Evolutionary conservation across 2,329 filamentous ascomycete genomes (phyloP).

Genomic region (Nemania serpens): DNA sequence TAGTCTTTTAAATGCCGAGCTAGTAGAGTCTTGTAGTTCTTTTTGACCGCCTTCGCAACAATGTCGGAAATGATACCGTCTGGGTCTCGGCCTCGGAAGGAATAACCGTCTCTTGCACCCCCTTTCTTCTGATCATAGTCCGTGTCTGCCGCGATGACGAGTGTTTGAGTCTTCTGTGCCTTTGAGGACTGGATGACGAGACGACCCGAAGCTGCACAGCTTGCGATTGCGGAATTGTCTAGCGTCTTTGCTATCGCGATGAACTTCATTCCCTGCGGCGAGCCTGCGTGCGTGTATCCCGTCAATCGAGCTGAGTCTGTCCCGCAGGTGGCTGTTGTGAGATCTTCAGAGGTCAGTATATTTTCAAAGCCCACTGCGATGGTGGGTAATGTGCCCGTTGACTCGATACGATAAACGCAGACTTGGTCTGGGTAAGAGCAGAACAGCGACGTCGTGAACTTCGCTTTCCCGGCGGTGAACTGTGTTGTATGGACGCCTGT

Average conservation of each 20-base stretch:
- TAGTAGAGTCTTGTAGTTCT: conserved; percentile 41
- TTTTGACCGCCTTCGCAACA: conserved; percentile 42
- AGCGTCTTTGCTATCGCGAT: conserved; percentile 13
- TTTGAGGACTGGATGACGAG: conserved; percentile 39
- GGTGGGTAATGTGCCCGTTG: conserved; percentile 42
- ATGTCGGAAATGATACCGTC: conserved; percentile 43
- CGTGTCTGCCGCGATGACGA: conserved; percentile 52
- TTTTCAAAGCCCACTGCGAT: conserved; percentile 51
- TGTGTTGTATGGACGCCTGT: conserved; percentile 47
- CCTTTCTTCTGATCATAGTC: conserved; percentile 58
- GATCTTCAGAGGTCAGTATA: conserved; percentile 33
- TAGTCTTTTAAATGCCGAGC: conserved; percentile 49
- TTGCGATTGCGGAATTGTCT: not conserved
- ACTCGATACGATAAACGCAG: conserved; percentile 37
- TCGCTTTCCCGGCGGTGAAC: conserved; percentile 39
- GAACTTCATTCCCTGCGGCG: conserved; percentile 26
- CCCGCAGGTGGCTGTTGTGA: conserved; percentile 1
- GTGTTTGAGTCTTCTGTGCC: conserved; percentile 36
- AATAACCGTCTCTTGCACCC: conserved; percentile 48
- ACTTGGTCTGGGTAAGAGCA: conserved; percentile 51
- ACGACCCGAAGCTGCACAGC: conserved; percentile 19
- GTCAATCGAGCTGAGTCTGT: conserved; percentile 12
- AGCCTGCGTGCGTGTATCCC: conserved; percentile 16
- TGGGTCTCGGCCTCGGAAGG: conserved; percentile 55
- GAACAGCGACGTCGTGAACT: conserved; percentile 45